phyloP scores from a whole-genome alignment of 1,139 yeast species.

The Suhomyces panamericanus region DNA sequence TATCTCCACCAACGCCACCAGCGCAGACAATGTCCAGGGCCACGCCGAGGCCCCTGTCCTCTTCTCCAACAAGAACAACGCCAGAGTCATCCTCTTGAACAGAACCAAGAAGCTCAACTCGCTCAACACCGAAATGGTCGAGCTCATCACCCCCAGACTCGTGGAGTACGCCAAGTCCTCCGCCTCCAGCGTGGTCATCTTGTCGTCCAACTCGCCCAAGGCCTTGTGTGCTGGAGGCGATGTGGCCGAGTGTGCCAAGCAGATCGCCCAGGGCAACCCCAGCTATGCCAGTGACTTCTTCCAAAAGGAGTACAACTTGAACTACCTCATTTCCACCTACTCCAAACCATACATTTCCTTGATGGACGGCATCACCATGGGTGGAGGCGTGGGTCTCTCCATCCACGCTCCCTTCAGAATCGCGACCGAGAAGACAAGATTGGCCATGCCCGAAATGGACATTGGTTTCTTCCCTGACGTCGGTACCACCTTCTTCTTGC shows the following conservation, averaged over 20 bases:
- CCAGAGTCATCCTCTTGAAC: conserved; percentile 77
- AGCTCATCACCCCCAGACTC: conserved; percentile 70
- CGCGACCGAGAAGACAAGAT: conserved; percentile 83
- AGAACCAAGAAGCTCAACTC: conserved; percentile 86
- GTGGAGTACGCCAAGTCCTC: conserved; percentile 73
- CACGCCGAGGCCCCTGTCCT: conserved; percentile 56
- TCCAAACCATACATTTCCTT: conserved; percentile 82
- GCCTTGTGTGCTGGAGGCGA: conserved; percentile 94
- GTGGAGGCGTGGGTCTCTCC: conserved; percentile 94
- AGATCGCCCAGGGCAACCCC: conserved; percentile 50
- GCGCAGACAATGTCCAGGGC: conserved; percentile 9
- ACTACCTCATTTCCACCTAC: conserved; percentile 76
- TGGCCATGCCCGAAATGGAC: conserved; percentile 98
- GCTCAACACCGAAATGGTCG: conserved; percentile 75
- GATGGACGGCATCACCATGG: conserved; percentile 95
- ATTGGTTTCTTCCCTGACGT: conserved; percentile 98
- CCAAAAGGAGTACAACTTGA: conserved; percentile 75
- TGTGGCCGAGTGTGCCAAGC: conserved; percentile 71
- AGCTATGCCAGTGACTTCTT: conserved; percentile 66
- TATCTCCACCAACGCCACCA: conserved; percentile 20
- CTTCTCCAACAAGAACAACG: conserved; percentile 60
- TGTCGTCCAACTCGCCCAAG: conserved; percentile 65
- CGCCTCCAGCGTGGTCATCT: conserved; percentile 61
- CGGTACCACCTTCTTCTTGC: conserved; percentile 87
- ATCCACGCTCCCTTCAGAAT: conserved; percentile 94